Base-by-base conservation (phyloP, 306 rosid species). In the Sechiopsis laciniata region DNA sequence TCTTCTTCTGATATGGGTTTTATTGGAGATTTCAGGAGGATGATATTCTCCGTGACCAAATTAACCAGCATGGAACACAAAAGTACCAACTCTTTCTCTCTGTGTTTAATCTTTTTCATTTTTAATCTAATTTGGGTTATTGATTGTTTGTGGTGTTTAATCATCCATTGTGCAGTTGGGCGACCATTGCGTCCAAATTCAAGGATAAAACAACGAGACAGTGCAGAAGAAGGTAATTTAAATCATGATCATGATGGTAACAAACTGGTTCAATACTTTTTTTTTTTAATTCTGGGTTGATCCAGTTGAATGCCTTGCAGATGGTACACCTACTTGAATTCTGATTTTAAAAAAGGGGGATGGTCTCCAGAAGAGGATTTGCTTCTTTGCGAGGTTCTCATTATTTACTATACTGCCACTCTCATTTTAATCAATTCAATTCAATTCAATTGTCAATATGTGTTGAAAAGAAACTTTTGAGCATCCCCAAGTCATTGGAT, bases 321-420 rank as follows among this genome's bases (percentile, higher is more conserved):
- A 81, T 95, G 99, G 99, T 95, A 88, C 87, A 95, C 99, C 7
- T 95, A 95, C 76, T 85, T 95, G 86, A 95, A 95, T 88, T 95
- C 99, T 60, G 96, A 91, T 77, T 95, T 95, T 88, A 95, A 95
- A 86, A 95, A 91, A 86, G 99, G 99, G 54, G 99, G 99, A 10
- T 95, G 99, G 99, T 89, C 99, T 20, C 96, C 93, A 7, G 99
- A 95, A 63, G 99, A 95, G 85, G 99, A 91, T 75, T 74, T 88
- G 83, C 96, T 95, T 78, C 89, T 95, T 68, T 95, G 99, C 58
- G 96, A 95, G 96, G 99, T 40, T 0, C 29, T 26, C 29, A 26
- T n/a, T n/a, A n/a, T n/a, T n/a, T n/a, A n/a, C n/a, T n/a, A n/a
- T n/a, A n/a, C n/a, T n/a, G n/a, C n/a, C n/a, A n/a, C n/a, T n/a